Base-by-base conservation (phyloP, 225 moss, liverwort and hornwort genomes). In the Bryum argenteum region DNA sequence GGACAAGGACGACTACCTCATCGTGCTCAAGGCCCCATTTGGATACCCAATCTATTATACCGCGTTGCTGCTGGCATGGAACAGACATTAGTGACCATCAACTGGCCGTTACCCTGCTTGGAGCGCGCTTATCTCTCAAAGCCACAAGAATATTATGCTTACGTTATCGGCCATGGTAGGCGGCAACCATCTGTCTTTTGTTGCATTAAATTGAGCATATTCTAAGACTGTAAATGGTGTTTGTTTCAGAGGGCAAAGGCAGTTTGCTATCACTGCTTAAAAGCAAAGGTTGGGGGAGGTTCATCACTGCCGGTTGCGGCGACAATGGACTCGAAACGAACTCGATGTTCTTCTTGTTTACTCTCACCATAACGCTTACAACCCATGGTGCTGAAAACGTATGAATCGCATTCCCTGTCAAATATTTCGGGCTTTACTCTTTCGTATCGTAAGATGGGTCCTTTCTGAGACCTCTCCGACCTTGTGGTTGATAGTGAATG, bases 221-320 rank as follows among this genome's bases (percentile, higher is more conserved):
- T 72, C 17, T 52, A 8, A 37, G 33, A 55, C 26, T 56, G 11
- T 54, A 11, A 37, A 58, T 45, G 57, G n/a, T n/a, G n/a, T n/a
- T 42, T 73, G 47, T 74, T 74, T 63, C 75, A 91, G 88, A 93
- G 77, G 93, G 89, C 42, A 79, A 74, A 69, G 96, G 96, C 47
- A 93, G 96, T 83, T 81, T 96, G 78, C 58, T 91, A 28, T 89
- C 91, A n/a, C 84, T 96, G 61, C 79, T 96, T 45, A 87, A 84
- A 67, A 70, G 66, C 23, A 91, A 85, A 86, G 96, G 86, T 69
- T 91, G 85, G 90, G 87, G 79, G 20, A 91, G 79, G 48, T 69
- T 57, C 23, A 77, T 93, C 33, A 77, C 81, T 11, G 93, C 93
- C 21, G 96, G 93, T 56, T 87, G 91, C 66, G 93, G 91, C 71